phyloP scores from a whole-genome alignment of 768 basidiomycete species.

The Pholiota microspora region DNA sequence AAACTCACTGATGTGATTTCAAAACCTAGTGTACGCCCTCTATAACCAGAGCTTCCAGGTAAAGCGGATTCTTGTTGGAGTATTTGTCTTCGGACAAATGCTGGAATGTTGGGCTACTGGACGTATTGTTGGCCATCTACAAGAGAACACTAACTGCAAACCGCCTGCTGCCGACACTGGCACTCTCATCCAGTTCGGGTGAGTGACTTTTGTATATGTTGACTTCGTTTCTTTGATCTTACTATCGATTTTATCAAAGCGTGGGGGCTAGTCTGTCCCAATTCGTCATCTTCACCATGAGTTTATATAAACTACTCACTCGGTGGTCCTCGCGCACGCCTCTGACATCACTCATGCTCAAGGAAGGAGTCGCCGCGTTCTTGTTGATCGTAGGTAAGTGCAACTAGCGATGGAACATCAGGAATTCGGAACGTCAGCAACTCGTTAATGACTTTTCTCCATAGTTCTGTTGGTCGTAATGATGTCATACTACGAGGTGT shows the following conservation, averaged over 20 bases:
- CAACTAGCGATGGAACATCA: neutral
- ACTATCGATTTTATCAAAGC: neutral
- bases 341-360: constrained; percentile 8
- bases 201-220: neutral
- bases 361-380: constrained; percentile 13
- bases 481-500: constrained; percentile 7
- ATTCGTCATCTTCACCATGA: neutral
- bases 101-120: constrained; percentile 14
- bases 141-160: constrained; percentile 3
- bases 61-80: constrained; percentile 6
- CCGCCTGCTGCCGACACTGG: neutral
- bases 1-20: neutral
- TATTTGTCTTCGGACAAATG: constrained; percentile 3
- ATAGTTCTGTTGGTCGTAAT: constrained; percentile 11
- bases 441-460: too few species aligned
- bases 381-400: constrained; percentile 12
- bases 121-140: constrained; percentile 3
- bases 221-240: neutral
- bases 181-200: constrained; percentile 1
- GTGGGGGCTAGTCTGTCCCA: neutral
- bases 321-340: constrained; percentile 7
- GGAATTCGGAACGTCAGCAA: neutral
- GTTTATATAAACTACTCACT: neutral
- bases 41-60: constrained; percentile 15
- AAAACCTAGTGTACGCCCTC: constrained; percentile 17